Evolutionary conservation across 306 rosid species (phyloP), one percentile per base, ranked within the genome.

Genomic region (Begonia loranthoides): DNA sequence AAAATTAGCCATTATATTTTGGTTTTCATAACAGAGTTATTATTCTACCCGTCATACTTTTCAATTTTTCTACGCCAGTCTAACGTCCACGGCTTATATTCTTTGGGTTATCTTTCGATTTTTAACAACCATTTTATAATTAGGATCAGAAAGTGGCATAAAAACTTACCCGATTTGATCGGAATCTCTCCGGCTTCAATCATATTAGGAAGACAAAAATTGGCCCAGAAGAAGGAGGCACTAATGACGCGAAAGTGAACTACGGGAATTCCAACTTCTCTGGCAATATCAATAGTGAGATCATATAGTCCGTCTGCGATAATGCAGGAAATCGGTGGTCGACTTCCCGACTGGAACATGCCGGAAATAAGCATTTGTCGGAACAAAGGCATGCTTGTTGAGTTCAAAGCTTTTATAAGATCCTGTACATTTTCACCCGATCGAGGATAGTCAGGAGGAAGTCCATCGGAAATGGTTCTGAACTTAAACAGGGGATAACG

Each of bases 221-320:
- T 73, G 58, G 73, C 52, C 92, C 79, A 82, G 51, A 73, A 55
- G 57, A 51, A 34, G 16, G 61, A 70, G 11, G 87, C 69, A 46
- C 75, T 50, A 0, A 71, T 0, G 0, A 81, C 60, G 15, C 81
- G 73, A 9, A 82, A 78, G 50, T 65, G 61, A 40, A 82, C 54
- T 7, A 49, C 2, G 3, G 75, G 72, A 10, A 82, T 54, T 4
- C 61, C 68, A 50, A 68, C 22, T 3, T 70, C 56, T 11, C n/a
- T 11, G n/a, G 54, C 71, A 11, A 65, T 5, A 5, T 75, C 82
- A 36, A 41, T 19, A 2, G 73, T 13, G 41, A 75, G 61, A 4
- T 19, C 34, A 24, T 64, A 54, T 3, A 57, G 2, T 0, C 82
- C 85, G 50, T 82, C 92, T 5, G n/a, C 67, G 14, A 82, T 59